These are phyloP conservation scores for Panicum miliaceum DNA, from an alignment of 176 grass and related monocot genomes.

Conservation along the genomic window DNA sequence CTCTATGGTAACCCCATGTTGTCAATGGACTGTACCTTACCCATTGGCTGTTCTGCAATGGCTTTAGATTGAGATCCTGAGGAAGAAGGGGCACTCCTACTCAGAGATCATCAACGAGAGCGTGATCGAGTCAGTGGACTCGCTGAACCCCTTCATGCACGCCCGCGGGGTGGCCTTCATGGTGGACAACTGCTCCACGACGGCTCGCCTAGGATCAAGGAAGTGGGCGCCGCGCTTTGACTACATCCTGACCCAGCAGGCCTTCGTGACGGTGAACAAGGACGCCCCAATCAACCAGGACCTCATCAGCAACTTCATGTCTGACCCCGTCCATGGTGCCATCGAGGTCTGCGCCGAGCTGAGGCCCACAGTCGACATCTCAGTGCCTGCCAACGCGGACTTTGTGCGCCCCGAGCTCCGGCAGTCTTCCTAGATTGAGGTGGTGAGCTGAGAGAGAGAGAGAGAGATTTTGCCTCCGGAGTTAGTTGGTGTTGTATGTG, in stretches of 20 bases:
- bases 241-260: slow-evolving; percentile 85
- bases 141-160: slow-evolving; percentile 94
- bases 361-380: slow-evolving; percentile 90
- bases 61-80: slow-evolving; percentile 70
- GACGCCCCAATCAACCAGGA: slow-evolving; percentile 71
- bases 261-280: slow-evolving; percentile 64
- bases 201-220: slow-evolving; percentile 76
- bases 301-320: slow-evolving; percentile 86
- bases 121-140: slow-evolving; percentile 86
- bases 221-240: slow-evolving; percentile 90
- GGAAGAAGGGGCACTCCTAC: slow-evolving; percentile 88
- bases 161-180: slow-evolving; percentile 94
- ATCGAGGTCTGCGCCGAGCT: slow-evolving; percentile 75
- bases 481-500: slow-evolving; percentile 19
- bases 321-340: slow-evolving; percentile 69
- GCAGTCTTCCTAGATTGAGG: slow-evolving; percentile 44
- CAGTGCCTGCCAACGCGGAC: slow-evolving; percentile 76
- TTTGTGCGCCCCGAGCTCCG: slow-evolving; percentile 89
- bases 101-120: slow-evolving; percentile 85
- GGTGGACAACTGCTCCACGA: slow-evolving; percentile 93
- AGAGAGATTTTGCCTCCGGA: slow-evolving; percentile 1
- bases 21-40: background rate
- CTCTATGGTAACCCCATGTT: background rate
- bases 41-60: background rate
- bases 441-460: background rate